These are phyloP conservation scores for Gigaspora rosea DNA, from an alignment of 192 early-diverging fungal species.

Conservation along the genomic window DNA sequence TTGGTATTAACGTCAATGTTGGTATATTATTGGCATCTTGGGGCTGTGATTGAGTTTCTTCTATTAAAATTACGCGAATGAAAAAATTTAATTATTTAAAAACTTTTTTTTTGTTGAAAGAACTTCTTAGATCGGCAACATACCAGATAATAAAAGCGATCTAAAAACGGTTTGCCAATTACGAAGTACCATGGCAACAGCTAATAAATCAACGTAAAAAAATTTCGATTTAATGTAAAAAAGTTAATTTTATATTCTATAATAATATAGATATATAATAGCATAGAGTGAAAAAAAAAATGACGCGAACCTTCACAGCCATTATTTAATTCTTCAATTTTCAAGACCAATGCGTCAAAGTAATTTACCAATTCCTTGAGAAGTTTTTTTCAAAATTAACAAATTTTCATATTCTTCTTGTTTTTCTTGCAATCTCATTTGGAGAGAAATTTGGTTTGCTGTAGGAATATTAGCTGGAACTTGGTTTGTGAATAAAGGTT, in stretches of 20 bases:
- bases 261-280: too few relatives aligned
- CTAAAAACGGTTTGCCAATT: conserved; percentile 27
- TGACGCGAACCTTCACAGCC: conserved; percentile 7
- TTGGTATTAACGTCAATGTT: too few relatives aligned
- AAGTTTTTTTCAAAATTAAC: conserved; percentile 8
- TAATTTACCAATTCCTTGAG: background rate
- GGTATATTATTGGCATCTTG: too few relatives aligned
- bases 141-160: conserved; percentile 5
- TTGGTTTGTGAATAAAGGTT: too few relatives aligned
- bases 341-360: conserved; percentile 2
- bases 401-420: conserved; percentile 21
- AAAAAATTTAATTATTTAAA: background rate
- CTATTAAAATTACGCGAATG: background rate
- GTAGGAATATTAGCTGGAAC: background rate
- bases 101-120: too few relatives aligned
- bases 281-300: background rate
- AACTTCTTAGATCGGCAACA: background rate
- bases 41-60: background rate
- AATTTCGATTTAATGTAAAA: background rate
- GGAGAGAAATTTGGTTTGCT: background rate
- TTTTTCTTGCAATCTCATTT: conserved; percentile 12
- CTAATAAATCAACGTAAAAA: background rate
- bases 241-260: background rate
- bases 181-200: conserved; percentile 6
- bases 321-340: conserved; percentile 17